phyloP scores from a whole-genome alignment of 371 early-diverging fungal species.

The Mortierella sp. region DNA sequence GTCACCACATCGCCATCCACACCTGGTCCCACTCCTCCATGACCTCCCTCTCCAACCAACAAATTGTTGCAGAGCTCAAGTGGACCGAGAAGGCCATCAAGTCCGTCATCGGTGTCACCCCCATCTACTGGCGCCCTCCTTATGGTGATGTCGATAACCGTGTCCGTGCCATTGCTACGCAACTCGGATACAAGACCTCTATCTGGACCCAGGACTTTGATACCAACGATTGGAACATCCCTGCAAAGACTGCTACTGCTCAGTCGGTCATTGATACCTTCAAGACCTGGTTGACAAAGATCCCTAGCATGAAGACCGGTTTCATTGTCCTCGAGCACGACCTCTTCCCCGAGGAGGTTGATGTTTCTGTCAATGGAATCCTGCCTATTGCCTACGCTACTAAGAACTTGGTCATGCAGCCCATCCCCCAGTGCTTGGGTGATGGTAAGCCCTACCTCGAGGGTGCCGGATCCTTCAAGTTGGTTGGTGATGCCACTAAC shows the following conservation, averaged over 20 bases:
- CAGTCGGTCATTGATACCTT: conserved; percentile 49
- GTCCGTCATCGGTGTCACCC: conserved; percentile 69
- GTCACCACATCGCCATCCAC: conserved; percentile 53
- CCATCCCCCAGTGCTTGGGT: conserved; percentile 55
- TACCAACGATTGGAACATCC: conserved; percentile 55
- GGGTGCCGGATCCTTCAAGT: conserved; percentile 33
- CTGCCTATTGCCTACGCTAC: conserved; percentile 41
- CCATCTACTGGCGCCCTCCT: conserved; percentile 69
- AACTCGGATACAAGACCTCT: conserved; percentile 63
- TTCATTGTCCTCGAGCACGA: conserved; percentile 58
- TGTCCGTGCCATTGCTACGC: conserved; percentile 75
- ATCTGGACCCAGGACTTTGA: conserved; percentile 64
- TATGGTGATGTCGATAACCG: conserved; percentile 78
- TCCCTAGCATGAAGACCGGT: conserved; percentile 51
- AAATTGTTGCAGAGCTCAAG: conserved; percentile 80
- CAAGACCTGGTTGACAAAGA: conserved; percentile 47
- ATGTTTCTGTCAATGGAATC: conserved; percentile 36
- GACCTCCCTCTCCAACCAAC: conserved; percentile 74
- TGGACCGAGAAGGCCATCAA: conserved; percentile 77
- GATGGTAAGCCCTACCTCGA: conserved; percentile 58
- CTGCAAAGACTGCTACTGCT: conserved; percentile 24
- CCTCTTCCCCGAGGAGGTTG: conserved; percentile 49
- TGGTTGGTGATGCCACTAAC: not conserved
- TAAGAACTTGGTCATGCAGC: conserved; percentile 37
- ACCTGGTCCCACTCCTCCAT: conserved; percentile 76